Evolutionary conservation across 2,329 filamentous ascomycete genomes (phyloP).

Genomic region (Fusarium annulatum): DNA sequence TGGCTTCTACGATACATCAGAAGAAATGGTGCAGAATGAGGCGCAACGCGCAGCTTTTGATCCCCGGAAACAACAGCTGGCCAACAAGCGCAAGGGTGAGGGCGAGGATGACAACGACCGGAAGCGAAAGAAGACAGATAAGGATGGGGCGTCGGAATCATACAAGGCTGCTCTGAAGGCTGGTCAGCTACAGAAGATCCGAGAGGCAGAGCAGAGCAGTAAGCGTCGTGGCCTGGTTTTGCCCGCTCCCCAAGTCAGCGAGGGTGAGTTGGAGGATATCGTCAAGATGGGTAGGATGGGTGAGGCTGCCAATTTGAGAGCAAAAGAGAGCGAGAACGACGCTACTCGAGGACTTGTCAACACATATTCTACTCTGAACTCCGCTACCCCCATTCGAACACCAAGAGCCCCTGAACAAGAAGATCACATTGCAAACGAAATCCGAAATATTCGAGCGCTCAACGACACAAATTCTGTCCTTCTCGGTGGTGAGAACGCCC

Average conservation of each 20-base stretch:
- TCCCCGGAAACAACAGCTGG: slow-evolving; percentile 89
- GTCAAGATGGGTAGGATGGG: slow-evolving; percentile 98
- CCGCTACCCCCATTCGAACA: slow-evolving; percentile 88
- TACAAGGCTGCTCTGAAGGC: slow-evolving; percentile 91
- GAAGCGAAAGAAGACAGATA: slow-evolving; percentile 90
- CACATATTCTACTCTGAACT: slow-evolving; percentile 85
- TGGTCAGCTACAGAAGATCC: slow-evolving; percentile 91
- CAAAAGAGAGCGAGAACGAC: slow-evolving; percentile 82
- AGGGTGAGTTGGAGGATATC: slow-evolving; percentile 94
- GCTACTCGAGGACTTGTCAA: slow-evolving; percentile 87
- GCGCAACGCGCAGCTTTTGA: slow-evolving; percentile 86
- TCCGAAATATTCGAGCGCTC: slow-evolving; percentile 89
- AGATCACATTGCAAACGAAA: slow-evolving; percentile 96
- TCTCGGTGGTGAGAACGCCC: slow-evolving; percentile 92
- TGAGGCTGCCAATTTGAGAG: slow-evolving; percentile 82
- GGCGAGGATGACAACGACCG: slow-evolving; percentile 84
- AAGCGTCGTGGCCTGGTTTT: slow-evolving; percentile 87
- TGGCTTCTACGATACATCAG: slow-evolving; percentile 93
- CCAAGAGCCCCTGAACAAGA: slow-evolving; percentile 92
- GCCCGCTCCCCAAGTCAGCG: slow-evolving; percentile 90
- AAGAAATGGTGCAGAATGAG: slow-evolving; percentile 86
- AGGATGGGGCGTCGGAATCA: slow-evolving; percentile 80
- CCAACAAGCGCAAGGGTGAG: slow-evolving; percentile 92
- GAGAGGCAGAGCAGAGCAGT: slow-evolving; percentile 96
- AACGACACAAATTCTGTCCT: slow-evolving; percentile 95